A percentile compares a stretch with the other conserved stretches of the same genome.
phyloP scores from a whole-genome alignment of 1,284 basidiomycete species.

The Salmacisia buchloeana region DNA sequence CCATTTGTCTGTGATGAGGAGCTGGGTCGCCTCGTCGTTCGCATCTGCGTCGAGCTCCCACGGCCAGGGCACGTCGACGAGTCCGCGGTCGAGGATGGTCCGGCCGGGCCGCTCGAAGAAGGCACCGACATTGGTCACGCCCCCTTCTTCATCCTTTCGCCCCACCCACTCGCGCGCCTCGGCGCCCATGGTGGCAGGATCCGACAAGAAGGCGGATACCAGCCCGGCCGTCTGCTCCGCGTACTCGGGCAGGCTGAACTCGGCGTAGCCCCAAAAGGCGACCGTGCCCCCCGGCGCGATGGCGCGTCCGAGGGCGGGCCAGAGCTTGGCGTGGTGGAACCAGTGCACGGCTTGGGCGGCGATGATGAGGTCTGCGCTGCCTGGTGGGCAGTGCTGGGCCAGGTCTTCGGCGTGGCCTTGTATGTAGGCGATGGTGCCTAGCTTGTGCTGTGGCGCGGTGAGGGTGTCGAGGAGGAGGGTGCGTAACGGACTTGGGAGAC shows the following conservation, averaged over 20 bases:
- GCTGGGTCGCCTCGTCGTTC: conserved; percentile 44
- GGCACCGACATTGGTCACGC: conserved; percentile 60
- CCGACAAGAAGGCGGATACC: neutral
- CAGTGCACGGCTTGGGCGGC: conserved; percentile 79
- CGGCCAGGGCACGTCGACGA: conserved; percentile 65
- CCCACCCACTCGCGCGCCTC: conserved; percentile 50
- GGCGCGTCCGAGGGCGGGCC: conserved; percentile 65
- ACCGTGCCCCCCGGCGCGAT: conserved; percentile 65
- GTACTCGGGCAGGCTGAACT: conserved; percentile 64
- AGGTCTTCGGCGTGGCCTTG: conserved; percentile 62
- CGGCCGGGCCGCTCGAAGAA: conserved; percentile 78
- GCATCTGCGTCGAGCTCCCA: conserved; percentile 49
- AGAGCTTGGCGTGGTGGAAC: conserved; percentile 71
- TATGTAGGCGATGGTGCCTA: conserved; percentile 51
- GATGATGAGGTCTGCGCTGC: conserved; percentile 67
- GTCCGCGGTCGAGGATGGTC: conserved; percentile 66
- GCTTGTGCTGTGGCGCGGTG: conserved; percentile 47
- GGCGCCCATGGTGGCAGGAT: conserved; percentile 59
- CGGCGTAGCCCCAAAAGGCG: conserved; percentile 75
- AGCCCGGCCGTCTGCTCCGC: conserved; percentile 59
- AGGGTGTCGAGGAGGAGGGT: conserved; percentile 13
- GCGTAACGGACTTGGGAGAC: conserved; percentile 5
- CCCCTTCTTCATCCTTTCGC: neutral
- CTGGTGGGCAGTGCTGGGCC: conserved; percentile 55
- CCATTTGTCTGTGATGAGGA: conserved; percentile 14